A percentile compares a stretch with the other conserved stretches of the same genome.
phyloP scores from a whole-genome alignment of 83 land plant genomes.

The Isoetes engelmannii region DNA sequence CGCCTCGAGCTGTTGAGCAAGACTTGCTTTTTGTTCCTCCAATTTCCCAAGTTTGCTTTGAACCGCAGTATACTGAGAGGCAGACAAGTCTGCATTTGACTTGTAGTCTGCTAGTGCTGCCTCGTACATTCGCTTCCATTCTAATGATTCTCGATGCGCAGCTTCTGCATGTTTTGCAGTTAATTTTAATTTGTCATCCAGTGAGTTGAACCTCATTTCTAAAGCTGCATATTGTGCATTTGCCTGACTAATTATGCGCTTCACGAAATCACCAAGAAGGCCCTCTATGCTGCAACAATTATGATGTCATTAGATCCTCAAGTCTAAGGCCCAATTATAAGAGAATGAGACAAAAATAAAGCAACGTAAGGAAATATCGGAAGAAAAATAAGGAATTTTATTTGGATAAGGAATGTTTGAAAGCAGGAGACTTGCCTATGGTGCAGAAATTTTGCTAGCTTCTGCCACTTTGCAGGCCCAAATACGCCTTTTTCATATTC shows the following conservation, averaged over 20 bases:
- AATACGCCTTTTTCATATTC: constrained; percentile 60
- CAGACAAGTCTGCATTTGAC: constrained; percentile 50
- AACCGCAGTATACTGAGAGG: constrained; percentile 42
- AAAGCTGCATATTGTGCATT: constrained; percentile 54
- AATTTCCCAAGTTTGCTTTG: constrained; percentile 53
- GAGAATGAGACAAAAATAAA: not conserved
- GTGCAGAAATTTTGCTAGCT: constrained; percentile 54
- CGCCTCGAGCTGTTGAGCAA: constrained; percentile 44
- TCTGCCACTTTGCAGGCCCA: constrained; percentile 83
- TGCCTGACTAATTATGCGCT: constrained; percentile 44
- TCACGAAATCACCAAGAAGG: constrained; percentile 57
- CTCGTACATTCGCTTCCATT: constrained; percentile 77
- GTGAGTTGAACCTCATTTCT: constrained; percentile 51
- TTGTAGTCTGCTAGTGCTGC: constrained; percentile 61
- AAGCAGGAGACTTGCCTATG: constrained; percentile 42
- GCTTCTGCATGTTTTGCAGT: constrained; percentile 68
- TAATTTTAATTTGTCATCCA: constrained; percentile 62
- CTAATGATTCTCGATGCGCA: constrained; percentile 59
- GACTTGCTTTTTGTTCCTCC: constrained; percentile 50
- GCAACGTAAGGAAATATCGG: not conserved
- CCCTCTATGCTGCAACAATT: constrained; percentile 63
- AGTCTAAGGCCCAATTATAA: not conserved
- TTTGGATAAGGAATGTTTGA: not conserved
- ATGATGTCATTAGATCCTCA: not conserved
- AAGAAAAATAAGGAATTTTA: not conserved